phyloP scores from a whole-genome alignment of 2,329 filamentous ascomycete species.

The Aspergillus brunneoviolaceus region DNA sequence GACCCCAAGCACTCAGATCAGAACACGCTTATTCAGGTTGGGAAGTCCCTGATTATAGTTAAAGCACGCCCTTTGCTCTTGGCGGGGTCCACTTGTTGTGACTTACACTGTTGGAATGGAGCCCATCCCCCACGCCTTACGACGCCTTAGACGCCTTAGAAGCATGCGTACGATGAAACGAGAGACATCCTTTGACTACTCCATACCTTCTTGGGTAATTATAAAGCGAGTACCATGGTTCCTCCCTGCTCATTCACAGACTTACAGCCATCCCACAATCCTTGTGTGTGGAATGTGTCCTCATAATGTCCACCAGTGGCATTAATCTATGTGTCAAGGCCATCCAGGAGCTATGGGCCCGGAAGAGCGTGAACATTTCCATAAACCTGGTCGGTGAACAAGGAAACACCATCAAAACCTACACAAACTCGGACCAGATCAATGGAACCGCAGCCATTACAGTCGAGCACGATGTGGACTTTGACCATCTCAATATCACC shows the following conservation, averaged over 20 bases:
- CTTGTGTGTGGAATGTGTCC: too few species aligned
- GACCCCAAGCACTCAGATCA: conserved; percentile 20
- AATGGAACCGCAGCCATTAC: background rate
- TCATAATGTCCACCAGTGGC: background rate
- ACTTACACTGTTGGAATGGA: too few species aligned
- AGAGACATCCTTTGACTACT: background rate
- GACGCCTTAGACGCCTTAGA: background rate
- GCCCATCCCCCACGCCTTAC: background rate
- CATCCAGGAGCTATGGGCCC: background rate
- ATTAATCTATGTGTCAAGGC: background rate
- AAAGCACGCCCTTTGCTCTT: background rate
- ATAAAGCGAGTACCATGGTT: background rate
- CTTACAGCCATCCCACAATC: background rate
- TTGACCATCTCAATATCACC: background rate
- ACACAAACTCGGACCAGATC: background rate
- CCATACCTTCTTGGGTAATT: background rate
- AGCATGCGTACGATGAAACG: background rate
- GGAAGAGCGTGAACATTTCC: background rate
- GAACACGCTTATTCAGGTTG: conserved; percentile 40
- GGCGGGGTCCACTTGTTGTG: background rate
- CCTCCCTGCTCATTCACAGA: background rate
- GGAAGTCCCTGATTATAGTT: too few species aligned
- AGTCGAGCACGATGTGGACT: background rate
- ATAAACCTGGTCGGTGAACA: background rate
- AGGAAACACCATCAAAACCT: background rate